Base-by-base conservation (phyloP, 495 filamentous ascomycete species). In the Elaphomyces granulatus region DNA sequence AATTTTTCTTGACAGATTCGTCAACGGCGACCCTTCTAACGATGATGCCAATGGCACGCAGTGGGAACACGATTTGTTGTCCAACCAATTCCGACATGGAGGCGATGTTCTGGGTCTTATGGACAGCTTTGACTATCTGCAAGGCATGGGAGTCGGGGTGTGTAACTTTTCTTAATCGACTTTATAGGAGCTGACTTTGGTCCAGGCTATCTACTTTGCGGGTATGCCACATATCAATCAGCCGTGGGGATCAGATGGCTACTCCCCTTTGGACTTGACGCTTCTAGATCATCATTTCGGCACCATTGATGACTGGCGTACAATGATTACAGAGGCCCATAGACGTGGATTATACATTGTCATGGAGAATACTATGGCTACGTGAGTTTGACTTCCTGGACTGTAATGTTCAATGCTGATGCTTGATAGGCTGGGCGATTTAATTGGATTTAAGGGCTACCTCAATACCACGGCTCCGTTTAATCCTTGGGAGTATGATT, bases 391-490 rank as follows among this genome's bases (percentile, higher is more conserved):
- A 26, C 9, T 36, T 1, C 16, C 32, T 2, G 17, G 14, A 39
- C 38, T 35, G 8, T 21, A 8, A 18, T 10, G 8, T 36, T 2
- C 15, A 12, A 14, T 14, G 14, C 34, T 36, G 4, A 43, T 30
- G 7, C 38, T 16, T 40, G n/a, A 23, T 32, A 62, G 54, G 18
- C 57, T 68, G 54, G 56, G 59, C 34, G 59, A 68, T 46, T 47
- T 67, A 23, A 64, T 68, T 35, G 64, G 62, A 0, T 68, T 67
- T 39, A 45, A 60, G 18, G 64, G 61, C 17, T 58, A 52, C 38
- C 45, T 60, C 18, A 66, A 68, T 36, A 40, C 45, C 7, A 58
- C 60, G 9, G 53, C 62, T 4, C 64, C 65, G 1, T 55, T 64
- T 20, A 60, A 51, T 15, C 57, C 52, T 32, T 42, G 46, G 7